Evolutionary conservation across 208 protist species (phyloP).

Genomic region (Eutreptiella sp.): DNA sequence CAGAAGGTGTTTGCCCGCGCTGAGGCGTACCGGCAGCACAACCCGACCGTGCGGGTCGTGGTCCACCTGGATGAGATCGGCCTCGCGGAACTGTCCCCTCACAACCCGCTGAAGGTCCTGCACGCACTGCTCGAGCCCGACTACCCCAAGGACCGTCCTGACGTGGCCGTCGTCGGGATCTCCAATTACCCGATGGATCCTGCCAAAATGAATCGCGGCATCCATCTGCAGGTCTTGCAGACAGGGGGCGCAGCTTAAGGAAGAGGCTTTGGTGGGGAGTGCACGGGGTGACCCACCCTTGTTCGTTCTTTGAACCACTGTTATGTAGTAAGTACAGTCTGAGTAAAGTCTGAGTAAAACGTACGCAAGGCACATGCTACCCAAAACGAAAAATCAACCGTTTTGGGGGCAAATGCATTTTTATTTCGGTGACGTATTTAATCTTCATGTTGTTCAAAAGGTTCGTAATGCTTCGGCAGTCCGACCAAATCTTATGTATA

Average conservation of each 20-base stretch:
- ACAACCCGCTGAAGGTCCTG: slow-evolving; percentile 61
- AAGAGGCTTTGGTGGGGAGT: too few species aligned
- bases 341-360: too few species aligned
- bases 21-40: slow-evolving; percentile 6
- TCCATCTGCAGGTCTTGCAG: slow-evolving; percentile 43
- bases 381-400: too few species aligned
- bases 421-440: too few species aligned
- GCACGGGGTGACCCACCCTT: too few species aligned
- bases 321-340: too few species aligned
- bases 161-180: slow-evolving; percentile 49
- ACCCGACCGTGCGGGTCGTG: slow-evolving; percentile 26
- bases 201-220: slow-evolving; percentile 63
- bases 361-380: too few species aligned
- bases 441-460: too few species aligned
- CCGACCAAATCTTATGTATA: too few species aligned
- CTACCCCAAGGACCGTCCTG: slow-evolving; percentile 5
- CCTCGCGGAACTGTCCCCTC: slow-evolving; percentile 49
- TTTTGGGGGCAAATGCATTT: too few species aligned
- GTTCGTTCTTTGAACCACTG: too few species aligned
- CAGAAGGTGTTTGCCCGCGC: slow-evolving; percentile 39
- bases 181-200: slow-evolving; percentile 57
- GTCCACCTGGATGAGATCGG: slow-evolving; percentile 62
- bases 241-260: slow-evolving; percentile 30
- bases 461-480: too few species aligned
- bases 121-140: slow-evolving; percentile 49